Percentiles rank a stretch among this genome's conserved stretches.
Evolutionary conservation across 805 yeast genomes (phyloP).

Genomic region (Yamadazyma tumulicola): DNA sequence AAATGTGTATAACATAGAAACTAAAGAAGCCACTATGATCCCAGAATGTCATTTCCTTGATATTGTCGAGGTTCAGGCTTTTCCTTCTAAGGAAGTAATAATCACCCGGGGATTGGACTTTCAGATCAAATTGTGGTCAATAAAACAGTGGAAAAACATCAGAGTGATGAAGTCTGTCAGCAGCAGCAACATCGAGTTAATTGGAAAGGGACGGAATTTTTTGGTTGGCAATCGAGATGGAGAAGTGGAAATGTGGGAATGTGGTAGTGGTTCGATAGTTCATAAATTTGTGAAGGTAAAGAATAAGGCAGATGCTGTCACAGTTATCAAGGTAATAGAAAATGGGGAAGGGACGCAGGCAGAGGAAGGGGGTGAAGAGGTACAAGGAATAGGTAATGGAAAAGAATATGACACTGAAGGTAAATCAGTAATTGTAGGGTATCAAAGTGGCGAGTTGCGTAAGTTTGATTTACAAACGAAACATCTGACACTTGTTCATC

Average conservation of each 20-base stretch:
- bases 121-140: constrained; percentile 60
- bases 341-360: background rate
- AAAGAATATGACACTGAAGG: constrained; percentile 49
- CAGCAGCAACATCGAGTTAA: constrained; percentile 40
- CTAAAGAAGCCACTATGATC: constrained; percentile 5
- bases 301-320: constrained; percentile 17
- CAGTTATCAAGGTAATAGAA: constrained; percentile 9
- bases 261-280: constrained; percentile 51
- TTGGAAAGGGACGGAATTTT: constrained; percentile 69
- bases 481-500: constrained; percentile 6
- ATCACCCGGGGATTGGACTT: constrained; percentile 59
- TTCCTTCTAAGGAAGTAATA: constrained; percentile 64
- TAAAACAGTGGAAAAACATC: constrained; percentile 39
- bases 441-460: constrained; percentile 32
- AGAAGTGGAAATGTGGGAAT: constrained; percentile 62
- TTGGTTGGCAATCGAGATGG: constrained; percentile 52
- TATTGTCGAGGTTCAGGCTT: constrained; percentile 43
- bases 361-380: background rate
- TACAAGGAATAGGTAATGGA: background rate
- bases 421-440: constrained; percentile 41
- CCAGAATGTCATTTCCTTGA: constrained; percentile 49
- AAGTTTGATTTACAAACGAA: constrained; percentile 18
- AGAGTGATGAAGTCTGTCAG: constrained; percentile 48
- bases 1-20: constrained; percentile 9
- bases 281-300: constrained; percentile 27